Base-by-base conservation (phyloP, 495 filamentous ascomycete genomes). In the Cladorrhinum samala region DNA sequence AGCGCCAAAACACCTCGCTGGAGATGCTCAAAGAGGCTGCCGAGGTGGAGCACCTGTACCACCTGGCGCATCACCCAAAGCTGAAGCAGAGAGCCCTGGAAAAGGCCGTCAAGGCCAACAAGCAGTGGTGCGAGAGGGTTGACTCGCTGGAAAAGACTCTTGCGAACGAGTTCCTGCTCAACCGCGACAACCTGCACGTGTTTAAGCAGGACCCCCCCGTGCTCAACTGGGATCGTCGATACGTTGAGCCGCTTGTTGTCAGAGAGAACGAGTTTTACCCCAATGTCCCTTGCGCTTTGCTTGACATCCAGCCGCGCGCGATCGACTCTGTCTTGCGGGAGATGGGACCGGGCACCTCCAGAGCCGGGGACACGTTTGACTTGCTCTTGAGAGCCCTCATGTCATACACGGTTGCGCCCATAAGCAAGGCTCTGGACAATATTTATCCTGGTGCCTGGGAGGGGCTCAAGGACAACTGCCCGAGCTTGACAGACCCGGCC, bases 191-290 rank as follows among this genome's bases (percentile, higher is more conserved):
- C 51, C 59, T 71, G 27, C 64, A 74, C 45, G 50, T 68, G 16
- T 69, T 73, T 16, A 54, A 55, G 8, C 71, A 73, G 43, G 53
- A 68, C 8, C 72, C 80, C 3, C 76, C 76, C 0, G 36, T 77
- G 4, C 68, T 89, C 1, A 52, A 68, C 46, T 89, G 81, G 81
- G 85, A 90, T 60, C 79, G 76, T 3, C 82, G 87, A 21, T 69
- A 66, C 7, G 30, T 61, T 30, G 80, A 84, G 58, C 67, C 77
- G 19, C 76, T 80, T 40, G 52, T 61, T 7, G 72, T 78, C 19
- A 45, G 74, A 9, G 24, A 61, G 0, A 63, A 78, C 3, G 86
- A 91, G 53, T 75, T 86, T 50, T 84, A 70, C 57, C 84, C 82
- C 9, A 68, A 70, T 36, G 49, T 65, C 4, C 59, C 54, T 1